Percentiles rank a stretch among this genome's conserved stretches.
phyloP scores from a whole-genome alignment of 2,329 filamentous ascomycete genomes.

The Neocucurbitaria cava region DNA sequence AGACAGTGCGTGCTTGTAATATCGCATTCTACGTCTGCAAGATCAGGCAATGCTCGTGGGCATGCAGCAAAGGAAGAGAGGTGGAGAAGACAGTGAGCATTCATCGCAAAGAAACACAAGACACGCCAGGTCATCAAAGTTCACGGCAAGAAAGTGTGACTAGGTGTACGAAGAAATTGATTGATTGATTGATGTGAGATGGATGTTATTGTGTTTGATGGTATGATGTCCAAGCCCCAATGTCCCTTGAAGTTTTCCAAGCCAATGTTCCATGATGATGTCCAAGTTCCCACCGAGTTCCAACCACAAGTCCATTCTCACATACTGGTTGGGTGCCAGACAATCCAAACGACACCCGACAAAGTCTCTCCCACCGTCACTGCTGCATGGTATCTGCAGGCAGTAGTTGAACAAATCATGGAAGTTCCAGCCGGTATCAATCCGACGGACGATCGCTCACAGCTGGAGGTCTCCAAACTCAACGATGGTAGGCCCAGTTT shows the following conservation, averaged over 20 bases:
- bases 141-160: too few species aligned
- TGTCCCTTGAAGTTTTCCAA: background rate
- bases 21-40: too few species aligned
- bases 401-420: constrained; percentile 1
- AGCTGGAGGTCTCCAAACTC: background rate
- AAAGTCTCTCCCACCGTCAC: background rate
- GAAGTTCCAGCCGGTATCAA: background rate
- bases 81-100: too few species aligned
- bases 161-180: too few species aligned
- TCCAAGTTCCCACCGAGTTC: background rate
- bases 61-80: too few species aligned
- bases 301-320: background rate
- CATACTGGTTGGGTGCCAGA: background rate
- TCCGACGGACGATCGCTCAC: background rate
- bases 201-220: background rate
- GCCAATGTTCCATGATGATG: background rate
- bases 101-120: too few species aligned
- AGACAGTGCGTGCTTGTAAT: too few species aligned
- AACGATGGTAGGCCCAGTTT: constrained; percentile 15
- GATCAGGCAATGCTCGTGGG: too few species aligned
- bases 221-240: background rate
- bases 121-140: too few species aligned
- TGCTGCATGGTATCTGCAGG: background rate
- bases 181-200: too few species aligned
- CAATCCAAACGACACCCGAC: background rate